phyloP scores from a whole-genome alignment of 768 basidiomycete species.

The Leccinum disarticulatum region DNA sequence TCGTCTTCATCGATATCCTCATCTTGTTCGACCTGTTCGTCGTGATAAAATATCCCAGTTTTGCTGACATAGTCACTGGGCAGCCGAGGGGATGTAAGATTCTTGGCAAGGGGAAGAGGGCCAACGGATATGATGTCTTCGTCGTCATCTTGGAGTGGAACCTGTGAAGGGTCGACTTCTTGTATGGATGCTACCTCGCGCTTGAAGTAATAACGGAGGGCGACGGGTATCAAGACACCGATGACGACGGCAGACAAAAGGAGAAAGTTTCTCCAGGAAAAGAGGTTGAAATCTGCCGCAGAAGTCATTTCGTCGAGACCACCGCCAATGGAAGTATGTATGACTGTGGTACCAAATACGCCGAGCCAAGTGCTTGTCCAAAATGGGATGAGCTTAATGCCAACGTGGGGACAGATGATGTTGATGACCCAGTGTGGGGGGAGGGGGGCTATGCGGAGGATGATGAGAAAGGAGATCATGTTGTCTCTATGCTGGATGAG shows the following conservation, averaged over 20 bases:
- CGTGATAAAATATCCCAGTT: conserved; percentile 38
- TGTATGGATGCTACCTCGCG: conserved; percentile 51
- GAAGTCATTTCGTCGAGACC: conserved; percentile 95
- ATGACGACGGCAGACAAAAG: conserved; percentile 81
- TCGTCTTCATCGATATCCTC: conserved; percentile 64
- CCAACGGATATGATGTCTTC: conserved; percentile 59
- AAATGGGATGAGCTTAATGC: conserved; percentile 81
- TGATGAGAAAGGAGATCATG: conserved; percentile 88
- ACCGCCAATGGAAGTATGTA: conserved; percentile 93
- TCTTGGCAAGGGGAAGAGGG: conserved; percentile 45
- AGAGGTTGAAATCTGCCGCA: conserved; percentile 88
- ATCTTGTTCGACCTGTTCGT: conserved; percentile 52
- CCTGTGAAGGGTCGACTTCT: conserved; percentile 34
- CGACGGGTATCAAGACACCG: conserved; percentile 93
- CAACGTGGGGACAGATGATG: conserved; percentile 87
- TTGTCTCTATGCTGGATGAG: conserved; percentile 79
- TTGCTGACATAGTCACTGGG: conserved; percentile 36
- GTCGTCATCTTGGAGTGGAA: conserved; percentile 34
- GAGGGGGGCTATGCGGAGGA: conserved; percentile 91
- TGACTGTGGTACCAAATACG: conserved; percentile 87
- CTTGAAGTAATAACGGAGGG: conserved; percentile 79
- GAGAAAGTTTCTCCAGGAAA: conserved; percentile 90
- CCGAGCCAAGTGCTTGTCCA: conserved; percentile 91
- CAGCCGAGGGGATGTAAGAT: conserved; percentile 37
- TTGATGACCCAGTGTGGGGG: conserved; percentile 98